Evolutionary conservation across 805 yeast genomes (phyloP), one percentile per base, ranked within the genome.

Genomic region (Lipomyces mesembrius): DNA sequence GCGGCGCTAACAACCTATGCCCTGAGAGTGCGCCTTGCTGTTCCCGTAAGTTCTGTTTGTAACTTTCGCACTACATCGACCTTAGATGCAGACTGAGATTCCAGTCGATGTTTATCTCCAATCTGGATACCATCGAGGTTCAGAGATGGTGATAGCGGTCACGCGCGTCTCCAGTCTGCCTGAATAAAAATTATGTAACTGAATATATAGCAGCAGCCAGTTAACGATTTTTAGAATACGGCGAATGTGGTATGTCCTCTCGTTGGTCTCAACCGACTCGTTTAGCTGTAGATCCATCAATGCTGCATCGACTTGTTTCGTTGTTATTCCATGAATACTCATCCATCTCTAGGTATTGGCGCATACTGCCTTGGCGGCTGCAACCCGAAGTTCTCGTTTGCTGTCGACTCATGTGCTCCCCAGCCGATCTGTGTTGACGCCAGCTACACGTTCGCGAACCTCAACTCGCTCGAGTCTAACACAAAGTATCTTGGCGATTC

Each of bases 21-120:
- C 97, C 98, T 1, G 86, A 88, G 75, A 83, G 81, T 57, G 71
- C 76, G n/a, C 98, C 98, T 65, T 92, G 98, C 78, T 92, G 98
- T 77, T 86, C 91, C 12, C 88, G 72, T 64, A 52, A 17, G 72
- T 69, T 14, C n/a, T 14, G 20, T 54, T 39, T 27, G 32, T 60
- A 6, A 0, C 17, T 20, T 17, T 20, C 17, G n/a, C n/a, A 34
- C 35, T 29, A 12, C 14, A 9, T 37, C 43, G 43, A 37, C 17
- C 9, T 32, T 14, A n/a, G 22, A 11, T 34, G 34, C 39, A 37
- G 27, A 25, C 20, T 20, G 49, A 43, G 49, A 8, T 17, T n/a
- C 20, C 11, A 6, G 49, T 43, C 2, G 49, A 43, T 43, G 20
- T 8, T 17, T n/a, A 17, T 43, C 20, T 43, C 49, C 49, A 43